These are phyloP conservation scores for Talaromyces sp. DNA, from an alignment of 2,329 filamentous ascomycete genomes.

Conservation along the genomic window DNA sequence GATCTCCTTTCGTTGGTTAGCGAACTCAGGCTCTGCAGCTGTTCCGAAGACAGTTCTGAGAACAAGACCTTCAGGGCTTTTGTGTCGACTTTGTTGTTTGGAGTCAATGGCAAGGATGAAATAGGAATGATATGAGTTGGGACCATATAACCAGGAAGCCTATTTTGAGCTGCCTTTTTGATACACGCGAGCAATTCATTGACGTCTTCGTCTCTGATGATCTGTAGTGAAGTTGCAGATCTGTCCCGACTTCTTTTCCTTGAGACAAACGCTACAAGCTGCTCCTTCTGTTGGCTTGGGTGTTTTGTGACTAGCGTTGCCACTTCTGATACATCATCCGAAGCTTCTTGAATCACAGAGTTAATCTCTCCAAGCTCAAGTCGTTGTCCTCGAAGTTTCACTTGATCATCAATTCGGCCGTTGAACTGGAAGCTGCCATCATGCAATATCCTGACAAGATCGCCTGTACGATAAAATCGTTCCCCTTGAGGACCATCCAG, in stretches of 20 bases:
- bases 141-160: slow-evolving; percentile 83
- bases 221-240: slow-evolving; percentile 24
- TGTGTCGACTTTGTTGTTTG: slow-evolving; percentile 85
- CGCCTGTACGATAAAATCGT: slow-evolving; percentile 80
- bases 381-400: slow-evolving; percentile 85
- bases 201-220: slow-evolving; percentile 41
- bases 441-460: slow-evolving; percentile 76
- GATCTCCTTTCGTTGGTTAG: slow-evolving; percentile 30
- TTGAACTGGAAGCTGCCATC: slow-evolving; percentile 85
- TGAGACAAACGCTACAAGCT: slow-evolving; percentile 75
- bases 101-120: slow-evolving; percentile 71
- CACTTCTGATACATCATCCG: slow-evolving; percentile 62
- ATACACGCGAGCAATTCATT: slow-evolving; percentile 49
- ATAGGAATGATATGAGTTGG: slow-evolving; percentile 78
- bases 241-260: neutral
- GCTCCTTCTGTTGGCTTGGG: slow-evolving; percentile 70
- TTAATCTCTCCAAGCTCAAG: slow-evolving; percentile 92
- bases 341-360: slow-evolving; percentile 67
- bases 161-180: slow-evolving; percentile 64
- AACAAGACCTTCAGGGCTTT: slow-evolving; percentile 70
- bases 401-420: slow-evolving; percentile 84
- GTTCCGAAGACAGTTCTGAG: slow-evolving; percentile 56
- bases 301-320: slow-evolving; percentile 75
- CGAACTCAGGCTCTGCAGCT: slow-evolving; percentile 59
- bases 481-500: slow-evolving; percentile 55